These are phyloP conservation scores for Cruciata laevipes DNA, from an alignment of 257 asterid genomes.

Conservation along the genomic window DNA sequence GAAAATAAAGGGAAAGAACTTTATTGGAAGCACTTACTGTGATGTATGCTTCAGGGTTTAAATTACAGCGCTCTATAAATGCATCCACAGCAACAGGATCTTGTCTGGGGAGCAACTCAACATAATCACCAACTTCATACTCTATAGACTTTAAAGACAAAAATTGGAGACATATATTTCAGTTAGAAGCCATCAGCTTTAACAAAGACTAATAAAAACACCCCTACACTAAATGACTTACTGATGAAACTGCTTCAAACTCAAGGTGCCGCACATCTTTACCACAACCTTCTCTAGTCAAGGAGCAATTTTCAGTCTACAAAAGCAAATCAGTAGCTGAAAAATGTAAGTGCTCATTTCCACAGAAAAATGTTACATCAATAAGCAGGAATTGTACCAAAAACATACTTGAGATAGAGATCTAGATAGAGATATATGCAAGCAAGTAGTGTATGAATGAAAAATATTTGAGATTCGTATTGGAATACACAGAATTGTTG, in stretches of 20 bases:
- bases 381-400: neutral
- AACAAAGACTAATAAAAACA: conserved; percentile 2
- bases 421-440: neutral
- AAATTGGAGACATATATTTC: conserved; percentile 7
- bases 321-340: conserved; percentile 6
- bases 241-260: conserved; percentile 87
- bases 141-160: conserved; percentile 43
- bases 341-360: neutral
- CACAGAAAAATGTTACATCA: neutral
- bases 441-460: neutral
- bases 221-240: conserved; percentile 34
- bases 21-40: conserved; percentile 48
- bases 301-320: conserved; percentile 47
- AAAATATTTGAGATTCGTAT: neutral
- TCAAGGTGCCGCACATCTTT: conserved; percentile 89
- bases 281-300: conserved; percentile 47
- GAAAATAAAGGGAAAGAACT: conserved; percentile 1
- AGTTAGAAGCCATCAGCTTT: neutral
- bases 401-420: neutral
- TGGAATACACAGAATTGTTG: neutral
- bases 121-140: conserved; percentile 88
- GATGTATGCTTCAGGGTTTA: conserved; percentile 76
- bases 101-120: conserved; percentile 90
- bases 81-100: conserved; percentile 68
- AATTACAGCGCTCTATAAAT: conserved; percentile 65